Percentiles rank a stretch among this genome's conserved stretches.
phyloP scores from a whole-genome alignment of 2,329 filamentous ascomycete species.

The Colletotrichum sp. region DNA sequence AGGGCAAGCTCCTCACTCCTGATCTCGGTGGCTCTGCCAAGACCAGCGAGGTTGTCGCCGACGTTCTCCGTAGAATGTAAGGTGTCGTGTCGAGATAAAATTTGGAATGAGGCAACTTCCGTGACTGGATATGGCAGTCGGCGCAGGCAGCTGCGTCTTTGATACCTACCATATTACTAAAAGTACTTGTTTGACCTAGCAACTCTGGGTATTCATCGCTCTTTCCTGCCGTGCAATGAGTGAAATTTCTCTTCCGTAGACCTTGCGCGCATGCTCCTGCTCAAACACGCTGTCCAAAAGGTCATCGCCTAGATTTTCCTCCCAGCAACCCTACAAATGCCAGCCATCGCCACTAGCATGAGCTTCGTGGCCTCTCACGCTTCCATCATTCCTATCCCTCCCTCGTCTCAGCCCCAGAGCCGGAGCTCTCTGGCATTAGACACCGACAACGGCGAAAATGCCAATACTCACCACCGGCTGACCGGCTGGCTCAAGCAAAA shows the following conservation, averaged over 20 bases:
- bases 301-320: background rate
- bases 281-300: background rate
- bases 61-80: slow-evolving; percentile 84
- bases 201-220: background rate
- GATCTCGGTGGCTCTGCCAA: slow-evolving; percentile 88
- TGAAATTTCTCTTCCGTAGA: background rate
- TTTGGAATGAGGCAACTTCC: background rate
- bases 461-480: background rate
- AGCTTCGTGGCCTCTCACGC: background rate
- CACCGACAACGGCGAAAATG: background rate
- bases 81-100: background rate
- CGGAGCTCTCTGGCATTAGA: background rate
- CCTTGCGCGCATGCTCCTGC: background rate
- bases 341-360: background rate
- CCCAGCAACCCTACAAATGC: background rate
- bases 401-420: background rate
- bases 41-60: slow-evolving; percentile 85
- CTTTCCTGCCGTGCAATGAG: background rate
- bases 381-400: background rate
- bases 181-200: background rate
- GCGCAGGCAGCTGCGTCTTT: background rate
- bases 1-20: slow-evolving; percentile 82
- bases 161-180: slow-evolving; percentile 16
- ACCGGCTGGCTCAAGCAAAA: background rate
- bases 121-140: slow-evolving; percentile 14